Evolutionary conservation across 83 land plant species (phyloP).

Genomic region (Picea abies): DNA sequence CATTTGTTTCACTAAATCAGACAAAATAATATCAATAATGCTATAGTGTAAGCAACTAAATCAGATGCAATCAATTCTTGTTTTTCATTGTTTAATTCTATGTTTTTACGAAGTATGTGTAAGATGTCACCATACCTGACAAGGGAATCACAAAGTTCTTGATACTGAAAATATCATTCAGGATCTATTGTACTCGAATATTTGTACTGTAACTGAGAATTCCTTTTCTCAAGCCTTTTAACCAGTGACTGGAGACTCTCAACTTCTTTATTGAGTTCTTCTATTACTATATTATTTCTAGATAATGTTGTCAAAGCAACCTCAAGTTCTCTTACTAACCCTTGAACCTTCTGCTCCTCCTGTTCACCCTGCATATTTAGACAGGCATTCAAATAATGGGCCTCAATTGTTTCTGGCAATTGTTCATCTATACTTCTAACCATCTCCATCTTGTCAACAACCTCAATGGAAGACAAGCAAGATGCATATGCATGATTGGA

Average conservation of each 20-base stretch:
- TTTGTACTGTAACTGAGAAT: conserved; percentile 1
- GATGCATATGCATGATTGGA: background rate
- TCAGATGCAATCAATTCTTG: too few relatives aligned
- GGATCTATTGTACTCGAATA: conserved; percentile 6
- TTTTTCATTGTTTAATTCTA: too few relatives aligned
- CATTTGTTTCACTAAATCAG: too few relatives aligned
- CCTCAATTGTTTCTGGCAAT: background rate
- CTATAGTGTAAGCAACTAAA: too few relatives aligned
- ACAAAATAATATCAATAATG: too few relatives aligned
- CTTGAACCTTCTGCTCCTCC: background rate
- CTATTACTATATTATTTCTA: conserved; percentile 3
- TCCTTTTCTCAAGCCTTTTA: conserved; percentile 12
- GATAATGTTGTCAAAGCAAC: conserved; percentile 2
- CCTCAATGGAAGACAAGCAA: background rate
- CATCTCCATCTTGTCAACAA: background rate
- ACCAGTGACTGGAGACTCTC: conserved; percentile 6
- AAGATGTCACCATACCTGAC: conserved; percentile 6
- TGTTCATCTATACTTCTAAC: background rate
- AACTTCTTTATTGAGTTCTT: conserved; percentile 7
- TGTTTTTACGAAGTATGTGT: too few relatives aligned
- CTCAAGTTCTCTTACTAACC: conserved; percentile 8
- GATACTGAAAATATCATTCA: conserved; percentile 7
- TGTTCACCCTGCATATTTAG: conserved; percentile 10
- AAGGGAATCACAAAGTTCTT: conserved; percentile 12
- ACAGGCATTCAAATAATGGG: background rate